Evolutionary conservation across 139 green algal species (phyloP), one percentile per base, ranked within the genome.

Genomic region (Monoraphidium neglectum): DNA sequence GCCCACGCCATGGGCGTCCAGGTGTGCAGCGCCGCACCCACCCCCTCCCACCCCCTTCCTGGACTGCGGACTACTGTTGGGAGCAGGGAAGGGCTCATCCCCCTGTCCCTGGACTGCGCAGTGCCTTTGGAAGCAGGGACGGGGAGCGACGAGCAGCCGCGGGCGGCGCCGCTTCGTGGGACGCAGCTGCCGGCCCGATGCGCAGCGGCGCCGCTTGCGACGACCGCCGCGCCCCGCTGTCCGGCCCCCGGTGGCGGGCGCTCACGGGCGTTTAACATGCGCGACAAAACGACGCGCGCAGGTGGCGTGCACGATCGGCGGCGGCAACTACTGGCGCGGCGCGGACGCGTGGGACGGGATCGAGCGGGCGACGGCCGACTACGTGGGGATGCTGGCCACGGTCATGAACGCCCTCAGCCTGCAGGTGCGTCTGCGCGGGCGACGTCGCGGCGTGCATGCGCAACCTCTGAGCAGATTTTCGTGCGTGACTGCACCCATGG

Each of bases 331-430:
- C 82, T 99, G 98, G 81, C 87, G 96, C 21, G 96, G 96, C 5
- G 87, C 88, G 8, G 86, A 89, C 40, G 88, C 89, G 15, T 94
- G 91, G 82, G 84, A 90, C 30, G 91, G 88, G 2, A 66, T 83
- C 56, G 96, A 99, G 62, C 86, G 96, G 10, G 90, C 96, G 4
- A 97, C 90, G 26, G 96, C 94, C 1, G 96, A 99, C 79, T 97
- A 99, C 69, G 97, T 99, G 65, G 88, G 95, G 72, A 99, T 99
- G 96, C 89, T 99, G 37, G 96, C 96, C 0, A 99, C 96, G 3
- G 91, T 97, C 33, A 99, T 99, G 96, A 99, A 99, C 72, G 90
- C 95, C 2, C 83, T 99, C 26, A 92, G 89, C 66, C 79, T 99
- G 37, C 90, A 94, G 83, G 83, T 88, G 49, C 2, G 86, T 64